Conservation (phyloP, 768 basidiomycete species). For the Auriscalpium orientale region DNA sequence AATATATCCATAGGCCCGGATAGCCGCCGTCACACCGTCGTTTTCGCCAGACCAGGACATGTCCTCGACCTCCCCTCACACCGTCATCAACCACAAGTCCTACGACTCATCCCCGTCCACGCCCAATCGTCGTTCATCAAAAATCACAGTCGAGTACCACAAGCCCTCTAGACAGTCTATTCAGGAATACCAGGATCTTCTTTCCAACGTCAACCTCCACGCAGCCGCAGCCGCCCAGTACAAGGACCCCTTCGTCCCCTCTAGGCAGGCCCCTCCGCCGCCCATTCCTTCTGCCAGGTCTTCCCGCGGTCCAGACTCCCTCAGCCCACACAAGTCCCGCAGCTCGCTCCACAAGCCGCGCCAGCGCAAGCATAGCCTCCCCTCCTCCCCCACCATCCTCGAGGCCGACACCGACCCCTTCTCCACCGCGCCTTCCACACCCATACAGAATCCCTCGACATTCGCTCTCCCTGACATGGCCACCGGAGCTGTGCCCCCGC, state of each 20-base stretch:
- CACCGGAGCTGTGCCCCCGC: slow-evolving; percentile 48
- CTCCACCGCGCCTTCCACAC: slow-evolving; percentile 25
- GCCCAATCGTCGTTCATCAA: slow-evolving; percentile 12
- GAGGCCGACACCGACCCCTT: slow-evolving; percentile 20
- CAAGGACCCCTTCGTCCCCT: slow-evolving; percentile 34
- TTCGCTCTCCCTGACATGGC: slow-evolving; percentile 24
- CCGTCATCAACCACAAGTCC: slow-evolving; percentile 13
- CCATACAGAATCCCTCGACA: slow-evolving; percentile 10
- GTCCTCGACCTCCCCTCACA: slow-evolving; percentile 13
- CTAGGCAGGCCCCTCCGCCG: slow-evolving; percentile 39
- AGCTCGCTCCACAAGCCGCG: slow-evolving; percentile 27
- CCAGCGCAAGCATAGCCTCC: slow-evolving; percentile 21
- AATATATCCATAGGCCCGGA: neutral
- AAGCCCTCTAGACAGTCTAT: slow-evolving; percentile 68
- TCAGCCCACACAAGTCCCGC: slow-evolving; percentile 21
- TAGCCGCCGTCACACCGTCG: neutral
- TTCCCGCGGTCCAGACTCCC: slow-evolving; percentile 3
- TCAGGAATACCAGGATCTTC: slow-evolving; percentile 69
- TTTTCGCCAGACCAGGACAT: slow-evolving; percentile 1
- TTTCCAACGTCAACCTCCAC: slow-evolving; percentile 52
- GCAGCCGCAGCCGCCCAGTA: slow-evolving; percentile 41
- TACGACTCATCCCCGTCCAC: slow-evolving; percentile 9
- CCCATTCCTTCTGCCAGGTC: slow-evolving; percentile 23
- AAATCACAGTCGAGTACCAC: slow-evolving; percentile 62
- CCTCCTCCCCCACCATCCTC: slow-evolving; percentile 35